phyloP scores from a whole-genome alignment of 2,329 filamentous ascomycete genomes.

The Bisporella sp. region DNA sequence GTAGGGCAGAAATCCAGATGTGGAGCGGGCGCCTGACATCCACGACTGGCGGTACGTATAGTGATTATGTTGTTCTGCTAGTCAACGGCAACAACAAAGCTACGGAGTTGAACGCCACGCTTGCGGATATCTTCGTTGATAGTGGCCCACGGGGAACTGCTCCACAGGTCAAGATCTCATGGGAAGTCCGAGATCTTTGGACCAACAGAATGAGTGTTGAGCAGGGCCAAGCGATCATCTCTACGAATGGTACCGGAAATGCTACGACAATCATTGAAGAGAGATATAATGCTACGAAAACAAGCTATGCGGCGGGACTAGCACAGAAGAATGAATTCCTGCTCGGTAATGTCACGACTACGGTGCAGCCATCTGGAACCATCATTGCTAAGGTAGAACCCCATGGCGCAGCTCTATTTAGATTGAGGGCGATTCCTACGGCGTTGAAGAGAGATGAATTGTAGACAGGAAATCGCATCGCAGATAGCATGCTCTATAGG shows the following conservation, averaged over 20 bases:
- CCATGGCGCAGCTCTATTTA: conserved; percentile 44
- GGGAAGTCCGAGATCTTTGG: conserved; percentile 50
- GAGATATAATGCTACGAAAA: conserved; percentile 42
- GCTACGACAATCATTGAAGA: conserved; percentile 25
- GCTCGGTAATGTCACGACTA: conserved; percentile 38
- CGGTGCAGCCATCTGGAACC: conserved; percentile 34
- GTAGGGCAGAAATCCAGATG: conserved; percentile 39
- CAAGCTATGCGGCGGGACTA: conserved; percentile 41
- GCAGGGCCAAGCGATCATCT: conserved; percentile 37
- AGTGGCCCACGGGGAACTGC: conserved; percentile 35
- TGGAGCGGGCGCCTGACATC: conserved; percentile 38
- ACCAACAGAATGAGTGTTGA: conserved; percentile 43
- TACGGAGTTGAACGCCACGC: conserved; percentile 40
- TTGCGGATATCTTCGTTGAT: conserved; percentile 46
- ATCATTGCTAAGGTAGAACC: conserved; percentile 36
- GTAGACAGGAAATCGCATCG: conserved; percentile 18
- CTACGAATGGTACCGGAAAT: conserved; percentile 30
- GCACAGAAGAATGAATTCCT: conserved; percentile 34
- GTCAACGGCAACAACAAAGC: conserved; percentile 40
- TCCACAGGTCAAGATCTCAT: conserved; percentile 33
- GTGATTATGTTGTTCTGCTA: conserved; percentile 37
- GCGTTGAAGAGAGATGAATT: conserved; percentile 29
- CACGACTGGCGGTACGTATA: conserved; percentile 36
- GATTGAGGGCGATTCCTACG: conserved; percentile 26
- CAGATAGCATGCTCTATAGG: too few relatives aligned